phyloP scores from a whole-genome alignment of 345 rosid genomes.

The Sisymbrium irio region DNA sequence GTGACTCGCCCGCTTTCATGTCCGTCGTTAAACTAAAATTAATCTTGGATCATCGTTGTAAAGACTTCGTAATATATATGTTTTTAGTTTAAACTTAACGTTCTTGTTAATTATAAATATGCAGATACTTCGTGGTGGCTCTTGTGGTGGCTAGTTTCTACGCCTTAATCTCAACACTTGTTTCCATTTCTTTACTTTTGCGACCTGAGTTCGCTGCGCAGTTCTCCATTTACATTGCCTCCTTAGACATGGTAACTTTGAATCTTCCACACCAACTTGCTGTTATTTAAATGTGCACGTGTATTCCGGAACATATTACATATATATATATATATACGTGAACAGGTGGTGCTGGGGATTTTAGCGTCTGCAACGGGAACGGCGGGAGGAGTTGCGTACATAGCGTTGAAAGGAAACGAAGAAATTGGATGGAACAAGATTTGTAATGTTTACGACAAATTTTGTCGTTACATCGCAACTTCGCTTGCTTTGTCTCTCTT shows the following conservation, averaged over 20 bases:
- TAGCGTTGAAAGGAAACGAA: constrained; percentile 65
- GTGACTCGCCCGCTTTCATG: constrained; percentile 73
- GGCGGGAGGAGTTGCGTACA: constrained; percentile 66
- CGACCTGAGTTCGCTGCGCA: constrained; percentile 40
- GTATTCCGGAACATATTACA: neutral
- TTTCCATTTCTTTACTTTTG: constrained; percentile 43
- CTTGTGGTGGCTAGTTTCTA: constrained; percentile 59
- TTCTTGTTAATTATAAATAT: neutral
- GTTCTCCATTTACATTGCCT: constrained; percentile 41
- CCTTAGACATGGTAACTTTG: constrained; percentile 53
- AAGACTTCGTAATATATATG: neutral
- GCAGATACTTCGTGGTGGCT: constrained; percentile 70
- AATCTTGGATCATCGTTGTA: neutral
- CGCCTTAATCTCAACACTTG: constrained; percentile 49
- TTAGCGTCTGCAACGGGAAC: constrained; percentile 78
- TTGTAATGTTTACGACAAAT: constrained; percentile 55
- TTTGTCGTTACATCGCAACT: constrained; percentile 53
- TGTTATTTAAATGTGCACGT: neutral
- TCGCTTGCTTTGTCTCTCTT: constrained; percentile 49
- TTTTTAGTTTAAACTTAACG: neutral
- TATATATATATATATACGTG: neutral
- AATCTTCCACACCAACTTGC: neutral
- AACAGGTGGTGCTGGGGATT: constrained; percentile 70
- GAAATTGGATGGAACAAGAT: constrained; percentile 52
- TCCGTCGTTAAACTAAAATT: constrained; percentile 28